Percentiles rank a stretch among this genome's conserved stretches.
Conservation (phyloP, 2,329 filamentous ascomycete genomes). For the Ophiostoma australiae region DNA sequence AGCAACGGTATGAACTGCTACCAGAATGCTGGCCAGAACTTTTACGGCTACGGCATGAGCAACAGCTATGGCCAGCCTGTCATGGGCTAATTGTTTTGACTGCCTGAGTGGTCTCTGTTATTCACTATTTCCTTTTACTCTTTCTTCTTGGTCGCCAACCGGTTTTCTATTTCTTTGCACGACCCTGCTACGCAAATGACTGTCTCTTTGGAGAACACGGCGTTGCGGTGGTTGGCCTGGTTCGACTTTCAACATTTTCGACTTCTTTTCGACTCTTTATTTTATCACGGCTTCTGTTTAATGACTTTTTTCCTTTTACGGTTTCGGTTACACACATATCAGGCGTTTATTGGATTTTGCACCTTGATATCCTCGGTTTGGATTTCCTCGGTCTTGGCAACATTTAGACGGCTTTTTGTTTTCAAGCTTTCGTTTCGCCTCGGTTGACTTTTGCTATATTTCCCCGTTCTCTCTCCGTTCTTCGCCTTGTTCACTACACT, state of each 20-base stretch:
- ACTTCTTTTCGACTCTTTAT: constrained; percentile 3
- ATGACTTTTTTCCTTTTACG: constrained; percentile 6
- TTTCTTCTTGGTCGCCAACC: background rate
- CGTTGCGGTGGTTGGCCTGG: background rate
- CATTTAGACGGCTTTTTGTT: constrained; percentile 14
- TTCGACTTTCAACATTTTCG: constrained; percentile 2
- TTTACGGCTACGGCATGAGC: background rate
- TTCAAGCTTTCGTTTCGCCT: constrained; percentile 9
- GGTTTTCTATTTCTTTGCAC: background rate
- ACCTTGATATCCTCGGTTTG: constrained; percentile 19
- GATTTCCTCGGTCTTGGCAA: constrained; percentile 16
- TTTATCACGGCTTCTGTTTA: constrained; percentile 15
- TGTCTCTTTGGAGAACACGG: background rate
- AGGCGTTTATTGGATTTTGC: constrained; percentile 16
- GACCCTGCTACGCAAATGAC: constrained; percentile 1
- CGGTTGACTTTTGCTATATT: background rate
- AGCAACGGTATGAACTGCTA: constrained; percentile 12
- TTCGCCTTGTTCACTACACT: background rate
- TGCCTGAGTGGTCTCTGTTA: background rate
- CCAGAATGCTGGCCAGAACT: constrained; percentile 9
- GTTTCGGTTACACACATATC: constrained; percentile 12
- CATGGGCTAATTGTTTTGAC: constrained; percentile 41
- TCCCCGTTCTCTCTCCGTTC: background rate
- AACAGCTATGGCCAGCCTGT: constrained; percentile 50
- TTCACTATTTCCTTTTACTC: background rate